Base-by-base conservation (phyloP, 805 yeast species). In the Ogataea paradorogensis region DNA sequence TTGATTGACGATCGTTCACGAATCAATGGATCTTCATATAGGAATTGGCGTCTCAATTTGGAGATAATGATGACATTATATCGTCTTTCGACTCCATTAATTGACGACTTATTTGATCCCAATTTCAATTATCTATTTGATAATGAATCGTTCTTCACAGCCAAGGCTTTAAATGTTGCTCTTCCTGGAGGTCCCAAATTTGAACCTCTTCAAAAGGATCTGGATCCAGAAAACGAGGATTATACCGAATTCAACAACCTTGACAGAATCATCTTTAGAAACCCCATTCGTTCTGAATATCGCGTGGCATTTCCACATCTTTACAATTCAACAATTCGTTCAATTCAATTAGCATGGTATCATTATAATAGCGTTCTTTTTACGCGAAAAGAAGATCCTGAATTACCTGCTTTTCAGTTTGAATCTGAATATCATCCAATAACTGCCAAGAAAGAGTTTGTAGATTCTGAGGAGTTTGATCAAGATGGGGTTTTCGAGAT, bases 141-240 rank as follows among this genome's bases (percentile, higher is more conserved):
- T 52, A 78, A 78, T 42, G 72, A 82, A 39, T 72, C 96, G 0
- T 86, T 93, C 49, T 77, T 83, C 59, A 90, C 96, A 0, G 95
- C 98, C 0, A 93, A 93, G 56, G 91, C 95, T 7, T 70, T 93
- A 35, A 88, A 90, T 54, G 73, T 82, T 31, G 83, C 95, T 1
- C 70, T 93, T 24, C 96, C 97, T 0, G 96, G 96, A 9, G 99
- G 99, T 0, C 98, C 99, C 9, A 86, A 84, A 57, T 93, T 89
- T 62, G 98, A 90, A 63, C 95, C 95, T 0, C 63, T 90, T 11
- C 78, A 71, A 63, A 79, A 81, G 45, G 85, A 82, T 37, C 66
- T 70, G 27, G 80, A 80, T 50, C 71, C 73, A 20, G 84, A 79
- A 32, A 59, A 61, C 20, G 91, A 84, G 44, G 97, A 90, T 57